Evolutionary conservation across 441 rosid species (phyloP).

Genomic region (Mallotus repandus): DNA sequence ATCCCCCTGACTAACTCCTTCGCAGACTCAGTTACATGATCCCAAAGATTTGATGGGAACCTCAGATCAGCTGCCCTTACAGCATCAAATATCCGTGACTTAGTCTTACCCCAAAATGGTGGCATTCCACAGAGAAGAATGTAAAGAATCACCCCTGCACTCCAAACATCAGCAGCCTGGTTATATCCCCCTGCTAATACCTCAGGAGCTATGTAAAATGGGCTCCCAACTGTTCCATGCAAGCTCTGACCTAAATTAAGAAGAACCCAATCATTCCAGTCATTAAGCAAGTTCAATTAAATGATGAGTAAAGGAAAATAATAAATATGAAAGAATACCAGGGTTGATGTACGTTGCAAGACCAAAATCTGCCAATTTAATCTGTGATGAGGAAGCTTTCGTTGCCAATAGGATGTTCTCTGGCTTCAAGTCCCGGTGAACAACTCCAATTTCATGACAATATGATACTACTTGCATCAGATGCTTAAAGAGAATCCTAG

Average conservation of each 20-base stretch:
- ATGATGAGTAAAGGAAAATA: background rate
- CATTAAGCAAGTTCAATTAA: slow-evolving; percentile 7
- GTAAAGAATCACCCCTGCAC: slow-evolving; percentile 72
- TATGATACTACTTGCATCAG: slow-evolving; percentile 59
- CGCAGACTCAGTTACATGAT: slow-evolving; percentile 49
- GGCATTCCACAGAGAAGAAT: slow-evolving; percentile 66
- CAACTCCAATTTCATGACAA: slow-evolving; percentile 67
- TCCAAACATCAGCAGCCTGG: slow-evolving; percentile 74
- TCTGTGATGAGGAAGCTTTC: slow-evolving; percentile 50
- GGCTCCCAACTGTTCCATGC: slow-evolving; percentile 69
- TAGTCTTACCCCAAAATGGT: slow-evolving; percentile 73
- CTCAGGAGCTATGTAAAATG: slow-evolving; percentile 75
- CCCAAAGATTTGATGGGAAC: slow-evolving; percentile 63
- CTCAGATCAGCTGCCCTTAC: slow-evolving; percentile 63
- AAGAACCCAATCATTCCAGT: slow-evolving; percentile 17
- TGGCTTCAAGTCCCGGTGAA: slow-evolving; percentile 70
- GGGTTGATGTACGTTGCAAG: slow-evolving; percentile 63
- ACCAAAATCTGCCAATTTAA: slow-evolving; percentile 73
- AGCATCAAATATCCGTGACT: slow-evolving; percentile 65
- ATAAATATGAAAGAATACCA: slow-evolving; percentile 34
- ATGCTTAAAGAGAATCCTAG: slow-evolving; percentile 55
- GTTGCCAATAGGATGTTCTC: slow-evolving; percentile 69
- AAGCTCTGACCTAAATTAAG: slow-evolving; percentile 48
- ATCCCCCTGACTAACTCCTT: slow-evolving; percentile 53
- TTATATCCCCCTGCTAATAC: slow-evolving; percentile 62